Conservation (phyloP, 2,329 filamentous ascomycete species). For the Trichoderma koningiopsis region DNA sequence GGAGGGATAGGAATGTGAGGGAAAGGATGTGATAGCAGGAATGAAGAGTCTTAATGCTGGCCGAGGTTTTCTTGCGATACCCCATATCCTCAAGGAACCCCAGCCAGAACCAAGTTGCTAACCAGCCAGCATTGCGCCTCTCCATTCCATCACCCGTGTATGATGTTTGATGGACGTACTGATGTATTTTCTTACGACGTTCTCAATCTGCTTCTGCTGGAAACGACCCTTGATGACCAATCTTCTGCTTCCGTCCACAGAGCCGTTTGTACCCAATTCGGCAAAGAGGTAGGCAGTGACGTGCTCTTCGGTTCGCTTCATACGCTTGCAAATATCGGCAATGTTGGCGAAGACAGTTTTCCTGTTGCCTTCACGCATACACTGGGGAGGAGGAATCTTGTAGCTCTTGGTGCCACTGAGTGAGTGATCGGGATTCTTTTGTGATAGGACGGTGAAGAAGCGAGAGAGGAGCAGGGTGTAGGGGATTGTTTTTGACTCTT, state of each 20-base stretch:
- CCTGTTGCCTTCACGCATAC: conserved; percentile 99
- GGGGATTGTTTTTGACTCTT: conserved; percentile 73
- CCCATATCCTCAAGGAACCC: not conserved
- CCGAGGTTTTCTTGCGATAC: not conserved
- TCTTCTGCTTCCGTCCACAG: conserved; percentile 87
- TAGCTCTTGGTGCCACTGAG: conserved; percentile 89
- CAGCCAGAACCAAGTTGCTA: not conserved
- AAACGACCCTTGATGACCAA: conserved; percentile 99
- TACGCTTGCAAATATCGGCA: conserved; percentile 96
- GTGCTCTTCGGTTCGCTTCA: conserved; percentile 98
- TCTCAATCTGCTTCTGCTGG: conserved; percentile 99
- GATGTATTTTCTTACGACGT: conserved; percentile 93
- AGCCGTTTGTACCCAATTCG: conserved; percentile 95
- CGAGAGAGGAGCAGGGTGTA: conserved; percentile 85
- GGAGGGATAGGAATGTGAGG: not conserved
- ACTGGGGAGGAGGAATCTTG: conserved; percentile 98
- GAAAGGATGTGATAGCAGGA: not conserved
- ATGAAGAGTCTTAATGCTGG: not conserved
- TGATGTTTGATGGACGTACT: conserved; percentile 55
- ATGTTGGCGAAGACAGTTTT: conserved; percentile 99
- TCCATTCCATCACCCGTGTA: not conserved
- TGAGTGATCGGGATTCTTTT: conserved; percentile 95
- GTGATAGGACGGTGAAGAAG: conserved; percentile 92
- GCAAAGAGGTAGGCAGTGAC: conserved; percentile 96
- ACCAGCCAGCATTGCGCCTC: not conserved